These are phyloP conservation scores for Pestalotiopsis sp. DNA, from an alignment of 2,329 filamentous ascomycete species.

Conservation along the genomic window DNA sequence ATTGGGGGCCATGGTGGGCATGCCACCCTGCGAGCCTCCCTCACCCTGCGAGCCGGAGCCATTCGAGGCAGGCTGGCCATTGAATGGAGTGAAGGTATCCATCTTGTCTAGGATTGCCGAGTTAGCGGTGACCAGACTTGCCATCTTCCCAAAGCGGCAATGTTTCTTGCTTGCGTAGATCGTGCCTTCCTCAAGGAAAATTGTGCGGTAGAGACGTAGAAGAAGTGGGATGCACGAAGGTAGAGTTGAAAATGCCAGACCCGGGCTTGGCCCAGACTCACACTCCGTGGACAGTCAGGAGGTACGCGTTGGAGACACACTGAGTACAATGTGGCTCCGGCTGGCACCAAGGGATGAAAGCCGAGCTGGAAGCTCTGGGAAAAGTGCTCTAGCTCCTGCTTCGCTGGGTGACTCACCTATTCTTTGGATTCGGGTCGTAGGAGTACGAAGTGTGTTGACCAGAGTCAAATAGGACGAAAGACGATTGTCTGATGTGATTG, in stretches of 20 bases:
- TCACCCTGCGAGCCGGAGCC: constrained; percentile 38
- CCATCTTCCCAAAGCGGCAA: too few species aligned
- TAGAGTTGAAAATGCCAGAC: too few species aligned
- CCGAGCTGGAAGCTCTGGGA: not conserved
- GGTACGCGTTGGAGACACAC: too few species aligned
- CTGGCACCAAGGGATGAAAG: not conserved
- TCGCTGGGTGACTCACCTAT: not conserved
- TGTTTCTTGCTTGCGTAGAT: too few species aligned
- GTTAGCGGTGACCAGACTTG: not conserved
- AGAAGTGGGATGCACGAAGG: too few species aligned
- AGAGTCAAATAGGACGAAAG: not conserved
- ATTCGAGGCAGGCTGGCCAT: constrained; percentile 36
- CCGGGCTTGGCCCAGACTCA: too few species aligned
- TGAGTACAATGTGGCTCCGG: not conserved
- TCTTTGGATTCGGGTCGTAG: not conserved
- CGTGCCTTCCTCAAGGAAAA: too few species aligned
- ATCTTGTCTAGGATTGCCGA: constrained; percentile 18
- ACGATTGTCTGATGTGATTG: not conserved
- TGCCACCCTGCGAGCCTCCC: constrained; percentile 31
- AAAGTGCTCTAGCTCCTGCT: not conserved
- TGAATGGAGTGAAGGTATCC: constrained; percentile 35
- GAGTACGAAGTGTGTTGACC: not conserved
- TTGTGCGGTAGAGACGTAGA: too few species aligned
- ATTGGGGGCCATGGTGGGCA: constrained; percentile 29
- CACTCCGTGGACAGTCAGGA: too few species aligned